These are phyloP conservation scores for Crithidia mellificae DNA, from an alignment of 208 protist genomes.

Conservation along the genomic window DNA sequence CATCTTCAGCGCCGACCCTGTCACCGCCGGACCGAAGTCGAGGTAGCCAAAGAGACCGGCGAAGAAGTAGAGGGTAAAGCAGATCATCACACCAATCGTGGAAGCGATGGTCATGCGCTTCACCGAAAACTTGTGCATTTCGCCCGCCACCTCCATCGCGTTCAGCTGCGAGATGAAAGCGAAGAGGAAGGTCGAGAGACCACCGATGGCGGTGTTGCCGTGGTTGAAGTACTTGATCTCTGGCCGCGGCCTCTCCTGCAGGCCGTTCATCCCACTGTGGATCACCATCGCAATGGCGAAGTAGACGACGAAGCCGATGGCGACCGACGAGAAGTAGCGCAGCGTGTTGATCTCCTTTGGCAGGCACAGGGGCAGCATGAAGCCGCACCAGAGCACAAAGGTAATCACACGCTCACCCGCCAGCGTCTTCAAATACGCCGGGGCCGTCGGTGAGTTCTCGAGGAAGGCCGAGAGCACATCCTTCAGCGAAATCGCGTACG, in stretches of 20 bases:
- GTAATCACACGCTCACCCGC: conserved; percentile 54
- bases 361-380: conserved; percentile 68
- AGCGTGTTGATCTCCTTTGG: conserved; percentile 70
- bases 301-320: conserved; percentile 58
- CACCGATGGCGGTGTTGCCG: conserved; percentile 44
- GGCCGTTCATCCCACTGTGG: conserved; percentile 53
- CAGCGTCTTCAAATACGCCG: conserved; percentile 36
- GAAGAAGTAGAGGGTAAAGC: conserved; percentile 63
- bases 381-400: conserved; percentile 44
- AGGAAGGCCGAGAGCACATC: conserved; percentile 49
- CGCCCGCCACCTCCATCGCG: conserved; percentile 50
- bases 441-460: conserved; percentile 12
- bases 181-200: conserved; percentile 59
- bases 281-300: conserved; percentile 60
- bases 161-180: conserved; percentile 71
- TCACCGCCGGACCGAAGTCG: conserved; percentile 56
- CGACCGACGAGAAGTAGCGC: conserved; percentile 66
- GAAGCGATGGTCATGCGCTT: conserved; percentile 47
- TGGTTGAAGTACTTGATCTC: conserved; percentile 46
- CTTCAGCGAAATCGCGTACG: conserved; percentile 60
- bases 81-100: conserved; percentile 38
- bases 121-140: conserved; percentile 44
- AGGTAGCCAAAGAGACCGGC: conserved; percentile 75
- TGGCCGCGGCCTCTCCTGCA: conserved; percentile 36
- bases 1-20: conserved; percentile 55